Conservation (phyloP, 2,329 filamentous ascomycete genomes). For the Aspergillus aculeatinus region DNA sequence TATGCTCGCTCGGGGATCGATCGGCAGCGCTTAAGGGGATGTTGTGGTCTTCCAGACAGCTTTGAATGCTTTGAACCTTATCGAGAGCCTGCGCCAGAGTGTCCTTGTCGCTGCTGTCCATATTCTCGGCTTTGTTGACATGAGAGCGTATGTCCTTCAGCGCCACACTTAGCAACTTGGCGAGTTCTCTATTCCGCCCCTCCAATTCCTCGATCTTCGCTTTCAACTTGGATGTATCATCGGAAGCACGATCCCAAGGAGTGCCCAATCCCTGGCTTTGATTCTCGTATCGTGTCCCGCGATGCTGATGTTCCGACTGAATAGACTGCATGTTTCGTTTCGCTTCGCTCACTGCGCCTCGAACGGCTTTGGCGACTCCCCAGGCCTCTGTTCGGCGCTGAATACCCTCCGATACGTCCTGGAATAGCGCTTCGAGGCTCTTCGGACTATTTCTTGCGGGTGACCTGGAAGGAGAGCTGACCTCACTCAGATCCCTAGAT, state of each 20-base stretch:
- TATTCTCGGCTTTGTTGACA: slow-evolving; percentile 27
- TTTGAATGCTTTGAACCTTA: slow-evolving; percentile 45
- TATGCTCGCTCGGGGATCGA: slow-evolving; percentile 6
- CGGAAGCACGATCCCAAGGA: slow-evolving; percentile 14
- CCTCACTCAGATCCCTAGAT: slow-evolving; percentile 29
- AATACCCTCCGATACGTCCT: slow-evolving; percentile 50
- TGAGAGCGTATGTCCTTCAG: slow-evolving; percentile 42
- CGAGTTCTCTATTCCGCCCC: slow-evolving; percentile 42
- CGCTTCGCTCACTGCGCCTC: slow-evolving; percentile 49
- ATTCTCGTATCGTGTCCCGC: slow-evolving; percentile 22
- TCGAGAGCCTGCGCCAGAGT: slow-evolving; percentile 40
- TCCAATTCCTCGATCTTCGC: slow-evolving; percentile 37
- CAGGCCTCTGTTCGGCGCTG: slow-evolving; percentile 50
- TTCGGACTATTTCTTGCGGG: slow-evolving; percentile 40
- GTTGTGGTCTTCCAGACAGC: slow-evolving; percentile 42
- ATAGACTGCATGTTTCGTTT: slow-evolving; percentile 49
- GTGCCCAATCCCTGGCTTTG: slow-evolving; percentile 16
- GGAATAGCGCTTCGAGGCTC: slow-evolving; percentile 47
- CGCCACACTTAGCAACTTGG: slow-evolving; percentile 42
- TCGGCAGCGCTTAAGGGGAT: slow-evolving; percentile 26
- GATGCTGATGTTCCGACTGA: slow-evolving; percentile 39
- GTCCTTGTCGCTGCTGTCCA: slow-evolving; percentile 27
- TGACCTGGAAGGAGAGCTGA: slow-evolving; percentile 37
- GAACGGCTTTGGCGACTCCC: slow-evolving; percentile 50
- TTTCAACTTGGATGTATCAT: slow-evolving; percentile 28